These are phyloP conservation scores for Candida montana DNA, from an alignment of 805 yeast genomes.

Conservation along the genomic window DNA sequence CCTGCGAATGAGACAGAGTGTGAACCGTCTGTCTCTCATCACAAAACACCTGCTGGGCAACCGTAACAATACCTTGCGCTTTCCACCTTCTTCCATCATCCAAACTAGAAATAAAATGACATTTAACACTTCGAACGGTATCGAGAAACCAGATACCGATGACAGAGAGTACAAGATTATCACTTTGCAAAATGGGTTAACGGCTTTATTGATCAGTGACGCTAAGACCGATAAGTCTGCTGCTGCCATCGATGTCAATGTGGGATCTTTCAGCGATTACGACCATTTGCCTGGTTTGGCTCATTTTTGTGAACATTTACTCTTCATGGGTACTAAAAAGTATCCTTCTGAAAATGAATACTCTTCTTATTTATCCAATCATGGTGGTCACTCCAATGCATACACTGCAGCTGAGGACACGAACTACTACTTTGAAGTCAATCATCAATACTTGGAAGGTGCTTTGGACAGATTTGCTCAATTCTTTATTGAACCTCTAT, in stretches of 20 bases:
- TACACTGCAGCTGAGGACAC: constrained; percentile 87
- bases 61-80: neutral
- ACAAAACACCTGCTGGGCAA: neutral
- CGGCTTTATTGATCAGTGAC: constrained; percentile 62
- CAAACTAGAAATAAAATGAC: constrained; percentile 4
- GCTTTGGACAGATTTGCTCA: constrained; percentile 92
- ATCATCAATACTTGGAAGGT: constrained; percentile 69
- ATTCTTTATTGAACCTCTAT: constrained; percentile 83
- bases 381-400: constrained; percentile 89
- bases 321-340: constrained; percentile 77
- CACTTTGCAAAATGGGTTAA: constrained; percentile 50
- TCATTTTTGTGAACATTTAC: constrained; percentile 68
- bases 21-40: constrained; percentile 1
- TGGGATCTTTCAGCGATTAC: constrained; percentile 71
- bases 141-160: constrained; percentile 48
- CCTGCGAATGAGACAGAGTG: constrained; percentile 1
- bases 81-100: neutral
- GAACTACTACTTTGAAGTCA: constrained; percentile 84
- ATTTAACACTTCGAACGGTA: constrained; percentile 23
- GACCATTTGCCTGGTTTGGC: constrained; percentile 65
- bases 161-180: constrained; percentile 71
- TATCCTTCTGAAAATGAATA: constrained; percentile 79
- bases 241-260: constrained; percentile 73
- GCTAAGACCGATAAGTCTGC: constrained; percentile 69
- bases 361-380: constrained; percentile 67